Conservation (phyloP, 2,329 filamentous ascomycete species). For the Alternaria metachromatica region DNA sequence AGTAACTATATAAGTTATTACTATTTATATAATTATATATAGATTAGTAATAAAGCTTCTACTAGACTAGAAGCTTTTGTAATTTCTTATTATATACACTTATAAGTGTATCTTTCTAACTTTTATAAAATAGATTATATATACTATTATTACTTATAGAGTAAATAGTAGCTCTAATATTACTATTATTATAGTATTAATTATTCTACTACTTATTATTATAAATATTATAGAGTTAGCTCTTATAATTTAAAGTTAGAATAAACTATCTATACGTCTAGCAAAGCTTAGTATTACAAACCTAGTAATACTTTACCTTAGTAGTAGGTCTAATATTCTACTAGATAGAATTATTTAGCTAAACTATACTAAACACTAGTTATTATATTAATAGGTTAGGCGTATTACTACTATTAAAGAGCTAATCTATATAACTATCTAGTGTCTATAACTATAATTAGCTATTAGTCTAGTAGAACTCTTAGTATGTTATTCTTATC, state of each 20-base stretch:
- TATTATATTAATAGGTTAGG: conserved; percentile 13
- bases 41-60: neutral
- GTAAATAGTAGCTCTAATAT: neutral
- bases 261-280: neutral
- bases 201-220: neutral
- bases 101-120: neutral
- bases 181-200: neutral
- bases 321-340: neutral
- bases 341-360: neutral
- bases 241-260: neutral
- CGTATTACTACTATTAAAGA: neutral
- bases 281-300: neutral
- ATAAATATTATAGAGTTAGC: neutral
- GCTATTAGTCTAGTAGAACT: neutral
- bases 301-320: neutral
- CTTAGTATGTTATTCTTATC: neutral
- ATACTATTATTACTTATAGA: neutral
- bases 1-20: neutral
- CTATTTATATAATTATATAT: neutral
- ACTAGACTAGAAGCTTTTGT: neutral
- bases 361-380: neutral
- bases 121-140: neutral
- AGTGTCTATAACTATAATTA: neutral
- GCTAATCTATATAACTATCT: neutral
- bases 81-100: neutral